These are phyloP conservation scores for Acer saccharum DNA, from an alignment of 345 rosid genomes.

Conservation along the genomic window DNA sequence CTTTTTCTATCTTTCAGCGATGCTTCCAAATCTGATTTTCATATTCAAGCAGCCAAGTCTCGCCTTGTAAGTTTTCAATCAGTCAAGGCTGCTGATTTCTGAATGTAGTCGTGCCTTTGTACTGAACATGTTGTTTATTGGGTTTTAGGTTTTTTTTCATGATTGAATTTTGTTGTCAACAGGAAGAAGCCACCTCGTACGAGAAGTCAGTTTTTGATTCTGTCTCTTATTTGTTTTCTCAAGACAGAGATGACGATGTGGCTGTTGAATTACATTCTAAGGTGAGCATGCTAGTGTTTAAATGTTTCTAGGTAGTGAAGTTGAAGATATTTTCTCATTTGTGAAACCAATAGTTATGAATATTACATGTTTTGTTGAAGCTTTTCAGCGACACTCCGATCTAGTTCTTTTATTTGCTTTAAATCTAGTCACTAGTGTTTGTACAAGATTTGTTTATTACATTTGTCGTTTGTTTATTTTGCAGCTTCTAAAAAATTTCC, in stretches of 20 bases:
- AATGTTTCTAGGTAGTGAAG: not conserved
- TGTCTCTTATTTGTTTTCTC: conserved; percentile 54
- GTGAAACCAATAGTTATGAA: not conserved
- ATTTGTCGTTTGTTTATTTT: conserved; percentile 27
- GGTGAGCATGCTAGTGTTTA: conserved; percentile 34
- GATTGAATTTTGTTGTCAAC: conserved; percentile 8
- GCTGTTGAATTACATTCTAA: conserved; percentile 65
- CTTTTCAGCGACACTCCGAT: not conserved
- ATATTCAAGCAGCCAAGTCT: conserved; percentile 58
- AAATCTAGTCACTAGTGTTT: conserved; percentile 8
- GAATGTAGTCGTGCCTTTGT: not conserved
- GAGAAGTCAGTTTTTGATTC: conserved; percentile 73
- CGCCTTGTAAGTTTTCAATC: conserved; percentile 44
- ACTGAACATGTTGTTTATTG: not conserved
- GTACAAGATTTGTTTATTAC: conserved; percentile 7
- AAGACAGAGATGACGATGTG: conserved; percentile 65
- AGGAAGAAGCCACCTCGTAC: conserved; percentile 75
- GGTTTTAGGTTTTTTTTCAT: not conserved
- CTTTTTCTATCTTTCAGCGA: conserved; percentile 52
- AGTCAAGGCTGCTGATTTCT: not conserved
- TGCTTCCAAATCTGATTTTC: conserved; percentile 40
- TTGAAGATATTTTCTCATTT: not conserved
- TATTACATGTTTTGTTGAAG: not conserved
- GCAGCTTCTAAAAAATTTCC: conserved; percentile 72
- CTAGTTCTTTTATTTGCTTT: conserved; percentile 9